Evolutionary conservation across 2,329 filamentous ascomycete genomes (phyloP).

Genomic region (Nannizziopsis barbatae): DNA sequence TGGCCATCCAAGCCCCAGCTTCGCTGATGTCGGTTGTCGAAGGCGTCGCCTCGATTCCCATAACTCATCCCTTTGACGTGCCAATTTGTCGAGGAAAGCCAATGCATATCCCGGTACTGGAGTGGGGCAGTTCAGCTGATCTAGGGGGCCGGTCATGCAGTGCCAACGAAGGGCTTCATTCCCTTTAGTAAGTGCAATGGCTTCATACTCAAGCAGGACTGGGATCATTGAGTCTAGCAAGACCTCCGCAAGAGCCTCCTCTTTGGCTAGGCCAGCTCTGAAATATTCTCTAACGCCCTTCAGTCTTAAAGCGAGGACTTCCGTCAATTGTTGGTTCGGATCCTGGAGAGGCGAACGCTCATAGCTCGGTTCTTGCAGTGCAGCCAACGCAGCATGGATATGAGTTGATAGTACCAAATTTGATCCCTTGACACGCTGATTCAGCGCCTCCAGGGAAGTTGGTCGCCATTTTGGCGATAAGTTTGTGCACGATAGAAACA

Average conservation of each 20-base stretch:
- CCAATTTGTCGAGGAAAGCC: conserved; percentile 13
- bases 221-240: conserved; percentile 13
- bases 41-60: conserved; percentile 10
- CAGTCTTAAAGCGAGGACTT: not conserved
- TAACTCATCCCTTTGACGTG: conserved; percentile 12
- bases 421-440: conserved; percentile 2
- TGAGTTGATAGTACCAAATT: conserved; percentile 9
- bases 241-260: conserved; percentile 13
- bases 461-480: not conserved
- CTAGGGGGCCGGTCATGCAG: conserved; percentile 2
- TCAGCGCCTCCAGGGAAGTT: conserved; percentile 5
- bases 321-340: not conserved
- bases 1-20: conserved; percentile 10
- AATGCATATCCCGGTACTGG: conserved; percentile 1
- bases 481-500: conserved; percentile 6
- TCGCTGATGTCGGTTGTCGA: conserved; percentile 6
- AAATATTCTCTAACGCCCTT: conserved; percentile 5
- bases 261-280: conserved; percentile 9
- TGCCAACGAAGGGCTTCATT: conserved; percentile 5
- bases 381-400: conserved; percentile 1
- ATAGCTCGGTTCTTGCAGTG: conserved; percentile 7
- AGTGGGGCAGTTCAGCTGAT: not conserved
- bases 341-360: not conserved
- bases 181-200: conserved; percentile 8
- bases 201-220: conserved; percentile 13